These are phyloP conservation scores for Amanita polypyramis DNA, from an alignment of 768 basidiomycete species.

Conservation along the genomic window DNA sequence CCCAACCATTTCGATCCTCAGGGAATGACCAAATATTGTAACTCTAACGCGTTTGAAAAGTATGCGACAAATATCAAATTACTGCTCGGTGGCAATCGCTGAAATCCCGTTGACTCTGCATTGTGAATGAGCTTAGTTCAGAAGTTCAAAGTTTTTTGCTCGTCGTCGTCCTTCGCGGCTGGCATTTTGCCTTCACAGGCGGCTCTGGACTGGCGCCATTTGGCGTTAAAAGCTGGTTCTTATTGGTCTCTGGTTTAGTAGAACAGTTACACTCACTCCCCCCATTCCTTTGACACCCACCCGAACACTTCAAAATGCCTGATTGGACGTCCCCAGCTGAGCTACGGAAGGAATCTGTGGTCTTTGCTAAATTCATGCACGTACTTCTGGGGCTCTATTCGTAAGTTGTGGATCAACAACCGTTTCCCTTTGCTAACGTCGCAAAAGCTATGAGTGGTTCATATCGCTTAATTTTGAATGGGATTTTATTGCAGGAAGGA, in stretches of 20 bases:
- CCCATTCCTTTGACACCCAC: not conserved
- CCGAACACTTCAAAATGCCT: conserved; percentile 23
- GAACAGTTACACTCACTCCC: not conserved
- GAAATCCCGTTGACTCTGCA: too few relatives aligned
- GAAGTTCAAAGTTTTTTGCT: not conserved
- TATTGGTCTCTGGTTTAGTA: not conserved
- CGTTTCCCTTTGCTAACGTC: not conserved
- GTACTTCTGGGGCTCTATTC: conserved; percentile 45
- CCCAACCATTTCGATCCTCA: not conserved
- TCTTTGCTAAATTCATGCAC: conserved; percentile 45
- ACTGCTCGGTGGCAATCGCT: too few relatives aligned
- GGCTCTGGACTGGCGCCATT: not conserved
- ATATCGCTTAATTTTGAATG: conserved; percentile 55
- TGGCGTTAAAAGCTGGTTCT: not conserved
- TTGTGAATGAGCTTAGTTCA: not conserved
- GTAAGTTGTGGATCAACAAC: conserved; percentile 20
- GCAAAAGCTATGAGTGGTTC: conserved; percentile 50
- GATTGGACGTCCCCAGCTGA: conserved; percentile 45
- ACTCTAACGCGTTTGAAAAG: too few relatives aligned
- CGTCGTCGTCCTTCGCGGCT: not conserved
- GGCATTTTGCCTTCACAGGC: conserved; percentile 1
- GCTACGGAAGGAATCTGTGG: conserved; percentile 32
- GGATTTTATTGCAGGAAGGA: conserved; percentile 45
- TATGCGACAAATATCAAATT: too few relatives aligned
- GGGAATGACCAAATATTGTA: too few relatives aligned